A percentile compares a stretch with the other conserved stretches of the same genome.
phyloP scores from a whole-genome alignment of 176 grass and related monocot genomes.

The Thalia dealbata region DNA sequence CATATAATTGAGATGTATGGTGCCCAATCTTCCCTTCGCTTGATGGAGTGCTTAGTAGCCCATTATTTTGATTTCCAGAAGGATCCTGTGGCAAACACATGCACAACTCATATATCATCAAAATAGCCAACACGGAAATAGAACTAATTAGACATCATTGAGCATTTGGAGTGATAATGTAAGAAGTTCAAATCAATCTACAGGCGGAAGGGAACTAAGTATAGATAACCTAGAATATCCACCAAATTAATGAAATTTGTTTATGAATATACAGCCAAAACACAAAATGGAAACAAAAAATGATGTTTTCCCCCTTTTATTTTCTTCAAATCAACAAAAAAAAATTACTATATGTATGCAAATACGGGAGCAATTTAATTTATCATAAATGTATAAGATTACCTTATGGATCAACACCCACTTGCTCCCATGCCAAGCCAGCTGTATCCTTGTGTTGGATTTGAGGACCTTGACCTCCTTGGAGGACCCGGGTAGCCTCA shows the following conservation, averaged over 20 bases:
- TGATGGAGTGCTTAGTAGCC: neutral
- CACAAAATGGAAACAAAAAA: neutral
- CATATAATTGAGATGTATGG: neutral
- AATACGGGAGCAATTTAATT: neutral
- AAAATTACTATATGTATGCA: too few relatives aligned
- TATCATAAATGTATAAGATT: neutral
- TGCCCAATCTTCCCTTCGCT: neutral
- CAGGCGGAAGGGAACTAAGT: neutral
- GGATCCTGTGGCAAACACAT: neutral
- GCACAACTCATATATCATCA: neutral
- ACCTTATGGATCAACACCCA: slow-evolving; percentile 71
- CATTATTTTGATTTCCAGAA: neutral
- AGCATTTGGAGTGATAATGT: neutral
- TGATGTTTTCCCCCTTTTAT: too few relatives aligned
- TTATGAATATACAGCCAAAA: too few relatives aligned
- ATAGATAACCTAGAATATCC: neutral
- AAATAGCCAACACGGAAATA: neutral
- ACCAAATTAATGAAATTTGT: neutral
- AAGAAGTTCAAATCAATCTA: neutral
- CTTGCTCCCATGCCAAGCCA: slow-evolving; percentile 56
- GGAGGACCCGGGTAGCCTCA: slow-evolving; percentile 45
- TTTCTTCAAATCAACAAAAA: too few relatives aligned
- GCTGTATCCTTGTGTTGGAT: slow-evolving; percentile 41
- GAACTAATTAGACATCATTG: neutral
- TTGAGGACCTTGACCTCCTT: slow-evolving; percentile 37